A percentile compares a stretch with the other conserved stretches of the same genome.
Evolutionary conservation across 1,284 basidiomycete species (phyloP).

Genomic region (Apiotrichum montevideense): DNA sequence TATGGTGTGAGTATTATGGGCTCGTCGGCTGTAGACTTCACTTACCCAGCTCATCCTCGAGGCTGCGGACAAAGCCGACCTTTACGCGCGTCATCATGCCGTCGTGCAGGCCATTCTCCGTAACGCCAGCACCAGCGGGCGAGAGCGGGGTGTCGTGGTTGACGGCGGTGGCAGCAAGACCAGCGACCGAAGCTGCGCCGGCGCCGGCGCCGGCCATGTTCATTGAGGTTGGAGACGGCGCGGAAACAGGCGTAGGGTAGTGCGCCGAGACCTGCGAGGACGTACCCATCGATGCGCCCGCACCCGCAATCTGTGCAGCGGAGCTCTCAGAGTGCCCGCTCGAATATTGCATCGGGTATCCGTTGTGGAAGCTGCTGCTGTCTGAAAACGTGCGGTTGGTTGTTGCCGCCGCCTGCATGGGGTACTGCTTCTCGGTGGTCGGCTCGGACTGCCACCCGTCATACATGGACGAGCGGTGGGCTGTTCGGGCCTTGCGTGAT

Average conservation of each 20-base stretch:
- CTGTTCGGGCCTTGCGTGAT: constrained; percentile 27
- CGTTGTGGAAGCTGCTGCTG: background rate
- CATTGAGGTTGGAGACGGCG: too few relatives aligned
- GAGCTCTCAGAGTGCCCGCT: background rate
- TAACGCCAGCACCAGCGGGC: constrained; percentile 3
- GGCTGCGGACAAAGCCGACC: constrained; percentile 42
- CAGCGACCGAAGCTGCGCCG: constrained; percentile 1
- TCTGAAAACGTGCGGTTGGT: background rate
- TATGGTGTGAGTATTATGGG: too few relatives aligned
- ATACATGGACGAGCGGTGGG: constrained; percentile 36
- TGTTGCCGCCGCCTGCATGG: constrained; percentile 11
- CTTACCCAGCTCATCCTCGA: constrained; percentile 42
- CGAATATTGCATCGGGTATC: background rate
- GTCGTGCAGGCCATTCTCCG: constrained; percentile 23
- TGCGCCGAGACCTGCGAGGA: background rate
- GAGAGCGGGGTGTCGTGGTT: constrained; percentile 1
- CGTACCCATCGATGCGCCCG: constrained; percentile 10
- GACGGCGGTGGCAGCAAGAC: constrained; percentile 7
- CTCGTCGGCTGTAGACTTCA: too few relatives aligned
- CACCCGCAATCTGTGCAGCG: constrained; percentile 2
- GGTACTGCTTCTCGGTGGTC: constrained; percentile 19
- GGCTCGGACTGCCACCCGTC: constrained; percentile 35
- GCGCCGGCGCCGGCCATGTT: background rate
- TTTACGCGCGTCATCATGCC: constrained; percentile 41
- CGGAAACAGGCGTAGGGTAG: background rate